Evolutionary conservation across 2,329 filamentous ascomycete species (phyloP).

Genomic region (Orbilia ellipsospora): DNA sequence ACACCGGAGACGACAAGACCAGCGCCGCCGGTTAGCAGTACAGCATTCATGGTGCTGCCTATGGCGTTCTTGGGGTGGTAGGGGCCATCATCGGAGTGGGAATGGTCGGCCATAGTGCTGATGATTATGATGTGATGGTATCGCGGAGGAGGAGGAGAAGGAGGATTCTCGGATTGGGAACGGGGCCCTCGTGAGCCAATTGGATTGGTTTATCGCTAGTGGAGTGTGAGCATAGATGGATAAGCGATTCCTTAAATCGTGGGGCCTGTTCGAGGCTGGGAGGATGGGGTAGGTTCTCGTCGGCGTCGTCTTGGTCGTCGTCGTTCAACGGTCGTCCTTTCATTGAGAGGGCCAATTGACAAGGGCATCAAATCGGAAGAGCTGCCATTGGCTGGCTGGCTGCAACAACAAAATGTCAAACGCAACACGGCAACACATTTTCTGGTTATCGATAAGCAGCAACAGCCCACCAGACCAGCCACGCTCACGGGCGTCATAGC

Average conservation of each 20-base stretch:
- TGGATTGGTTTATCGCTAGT: slow-evolving; percentile 15
- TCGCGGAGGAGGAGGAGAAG: slow-evolving; percentile 1
- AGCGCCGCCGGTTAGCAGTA: slow-evolving; percentile 65
- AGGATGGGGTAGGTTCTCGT: neutral
- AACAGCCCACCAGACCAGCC: slow-evolving; percentile 18
- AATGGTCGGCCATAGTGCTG: slow-evolving; percentile 23
- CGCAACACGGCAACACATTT: slow-evolving; percentile 35
- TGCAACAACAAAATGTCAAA: neutral
- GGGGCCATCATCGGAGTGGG: slow-evolving; percentile 65
- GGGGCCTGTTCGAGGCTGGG: neutral
- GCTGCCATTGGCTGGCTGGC: slow-evolving; percentile 24
- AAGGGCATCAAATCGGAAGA: slow-evolving; percentile 5
- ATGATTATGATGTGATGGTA: neutral
- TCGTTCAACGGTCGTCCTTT: neutral
- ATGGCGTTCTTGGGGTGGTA: slow-evolving; percentile 71
- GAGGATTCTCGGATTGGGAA: neutral
- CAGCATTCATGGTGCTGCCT: slow-evolving; percentile 29
- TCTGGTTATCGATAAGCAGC: slow-evolving; percentile 15
- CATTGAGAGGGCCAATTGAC: neutral
- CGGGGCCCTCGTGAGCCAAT: slow-evolving; percentile 20
- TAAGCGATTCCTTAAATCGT: too few relatives aligned
- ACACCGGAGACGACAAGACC: slow-evolving; percentile 80
- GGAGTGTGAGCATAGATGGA: slow-evolving; percentile 23
- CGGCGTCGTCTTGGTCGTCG: neutral
- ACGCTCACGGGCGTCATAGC: too few relatives aligned